Percentiles rank a stretch among this genome's conserved stretches.
phyloP scores from a whole-genome alignment of 345 rosid species.

The Hibiscus tridactylites region DNA sequence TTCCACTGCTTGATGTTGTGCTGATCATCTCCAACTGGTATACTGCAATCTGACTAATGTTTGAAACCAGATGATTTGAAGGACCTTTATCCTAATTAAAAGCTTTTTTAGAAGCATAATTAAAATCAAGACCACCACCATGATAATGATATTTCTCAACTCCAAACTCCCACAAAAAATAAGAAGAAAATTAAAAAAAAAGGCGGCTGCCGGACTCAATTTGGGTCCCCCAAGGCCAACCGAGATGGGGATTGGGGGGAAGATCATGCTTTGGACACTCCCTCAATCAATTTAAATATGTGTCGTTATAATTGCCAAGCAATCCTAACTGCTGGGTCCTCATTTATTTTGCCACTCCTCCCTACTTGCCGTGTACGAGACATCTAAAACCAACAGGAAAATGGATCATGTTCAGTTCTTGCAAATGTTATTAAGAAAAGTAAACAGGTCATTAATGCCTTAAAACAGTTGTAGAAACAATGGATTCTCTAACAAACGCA shows the following conservation, averaged over 20 bases:
- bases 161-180: not conserved
- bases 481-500: not conserved
- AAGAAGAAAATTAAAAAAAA: not conserved
- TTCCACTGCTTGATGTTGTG: no score
- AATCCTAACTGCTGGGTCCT: not conserved
- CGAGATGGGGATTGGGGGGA: not conserved
- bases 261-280: no score
- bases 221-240: not conserved
- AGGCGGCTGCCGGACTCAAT: not conserved
- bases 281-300: no score
- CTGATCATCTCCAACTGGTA: not conserved
- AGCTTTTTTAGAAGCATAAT: not conserved
- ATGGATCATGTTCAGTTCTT: no score
- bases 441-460: not conserved
- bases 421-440: no score
- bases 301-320: not conserved
- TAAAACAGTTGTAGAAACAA: not conserved
- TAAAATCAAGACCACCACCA: not conserved
- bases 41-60: not conserved
- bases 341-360: not conserved
- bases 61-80: not conserved
- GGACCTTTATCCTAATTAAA: not conserved
- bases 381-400: not conserved
- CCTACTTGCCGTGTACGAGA: slow-evolving; percentile 9
- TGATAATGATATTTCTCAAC: not conserved